Base-by-base conservation (phyloP, 1,139 yeast species). In the Candida pseudocylindracea region DNA sequence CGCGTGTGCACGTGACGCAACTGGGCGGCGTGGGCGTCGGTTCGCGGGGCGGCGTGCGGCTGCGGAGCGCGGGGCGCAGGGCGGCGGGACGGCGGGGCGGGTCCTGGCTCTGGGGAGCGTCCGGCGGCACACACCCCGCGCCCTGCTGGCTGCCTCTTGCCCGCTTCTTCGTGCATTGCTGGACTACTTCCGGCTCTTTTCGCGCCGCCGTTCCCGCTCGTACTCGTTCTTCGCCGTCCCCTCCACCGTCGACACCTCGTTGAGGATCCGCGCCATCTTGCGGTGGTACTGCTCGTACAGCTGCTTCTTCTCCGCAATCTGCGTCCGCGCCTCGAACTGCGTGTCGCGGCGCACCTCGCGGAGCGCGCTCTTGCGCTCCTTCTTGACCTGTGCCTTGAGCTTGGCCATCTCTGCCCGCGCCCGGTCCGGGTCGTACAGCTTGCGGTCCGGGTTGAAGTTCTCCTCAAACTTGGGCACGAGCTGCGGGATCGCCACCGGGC, bases 191-290 rank as follows among this genome's bases (percentile, higher is more conserved):
- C 45, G 83, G 65, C 40, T 62, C 57, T 50, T 66, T 72, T 62
- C 69, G 76, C 48, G 4, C 6, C 20, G 20, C 6, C 20, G 20
- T 15, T 83, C 96, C 40, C 83, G 64, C 48, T 81, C 94, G 51
- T 83, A 85, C 44, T 73, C 73, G 49, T 88, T 85, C 62, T 79
- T 76, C 47, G 81, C 95, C 7, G 91, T 79, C 44, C 96, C 96
- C 60, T 85, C 96, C 42, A 75, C 79, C 2, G 94, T 80, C 40
- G 78, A 76, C 45, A 85, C 79, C 35, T 85, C 69, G 44, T 85
- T 78, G 49, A 78, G 73, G 50, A 91, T 73, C 40, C 66, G 67
- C 32, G 92, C 78, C 81, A 88, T 79, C 61, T 81, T 85, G 43
- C 71, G 65, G 50, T 88, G 96, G 50, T 91, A 91, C 13, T 68